Evolutionary conservation across 352 stramenopile genomes (phyloP), one percentile per base, ranked within the genome.

Genomic region (Phytophthora brassicae): DNA sequence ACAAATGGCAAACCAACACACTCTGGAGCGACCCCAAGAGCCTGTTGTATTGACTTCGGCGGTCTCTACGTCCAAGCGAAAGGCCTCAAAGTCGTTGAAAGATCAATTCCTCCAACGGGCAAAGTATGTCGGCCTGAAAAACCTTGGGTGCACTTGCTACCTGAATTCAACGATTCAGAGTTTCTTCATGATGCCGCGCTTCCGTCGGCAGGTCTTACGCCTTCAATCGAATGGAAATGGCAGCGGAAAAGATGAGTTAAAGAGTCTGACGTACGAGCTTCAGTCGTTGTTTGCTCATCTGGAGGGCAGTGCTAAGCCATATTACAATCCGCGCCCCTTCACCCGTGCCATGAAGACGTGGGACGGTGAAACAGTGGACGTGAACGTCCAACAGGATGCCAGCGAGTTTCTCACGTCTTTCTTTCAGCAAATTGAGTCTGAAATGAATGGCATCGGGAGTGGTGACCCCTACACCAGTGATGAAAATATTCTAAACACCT

Each of bases 111-210:
- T 87, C 19, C 75, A 89, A 49, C 80, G 84, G 7, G 81, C 73
- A 29, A 92, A 92, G 58, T 95, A 96, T 47, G 84, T 97, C 31
- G 96, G 96, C 13, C 64, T 99, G 24, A 97, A 97, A 56, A 99
- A 99, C 54, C 72, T 98, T 29, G 92, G 95, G 1, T 98, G 89
- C 56, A 98, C 96, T 6, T 99, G 96, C 76, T 99, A 99, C 60
- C 64, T 99, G 66, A 98, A 98, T 70, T 95, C 83, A 20, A 96
- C 88, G 5, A 78, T 99, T 6, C 96, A 99, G 64, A 90, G 96
- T 38, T 95, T 98, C 50, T 98, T 97, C 67, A 98, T 98, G 90
- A 95, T 97, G 38, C 88, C 90, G 17, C 79, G 79, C 0, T 96
- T 98, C 35, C 84, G 92, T 19, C 84, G 82, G 8, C 86, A 91